A percentile compares a stretch with the other conserved stretches of the same genome.
phyloP scores from a whole-genome alignment of 2,329 filamentous ascomycete genomes.

The Xylaria hypoxylon region DNA sequence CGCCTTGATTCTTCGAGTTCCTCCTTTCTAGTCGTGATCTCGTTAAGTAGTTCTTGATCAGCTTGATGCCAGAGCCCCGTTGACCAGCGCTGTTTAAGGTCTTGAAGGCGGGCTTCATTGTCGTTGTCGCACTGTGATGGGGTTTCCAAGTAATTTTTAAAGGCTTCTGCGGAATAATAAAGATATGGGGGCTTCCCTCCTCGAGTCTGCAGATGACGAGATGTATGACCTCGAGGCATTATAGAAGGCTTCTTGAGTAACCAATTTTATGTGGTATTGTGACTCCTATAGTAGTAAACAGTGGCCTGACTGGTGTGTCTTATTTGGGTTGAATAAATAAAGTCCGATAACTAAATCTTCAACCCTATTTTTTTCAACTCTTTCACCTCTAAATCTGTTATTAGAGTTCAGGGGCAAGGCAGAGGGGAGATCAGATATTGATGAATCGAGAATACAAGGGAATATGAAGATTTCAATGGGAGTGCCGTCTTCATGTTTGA shows the following conservation, averaged over 20 bases:
- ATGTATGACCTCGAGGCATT: constrained; percentile 3
- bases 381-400: no score
- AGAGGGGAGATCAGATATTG: no score
- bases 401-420: no score
- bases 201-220: background rate
- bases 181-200: background rate
- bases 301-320: no score
- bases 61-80: background rate
- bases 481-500: no score
- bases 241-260: background rate
- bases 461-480: no score
- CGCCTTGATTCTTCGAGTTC: background rate
- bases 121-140: background rate
- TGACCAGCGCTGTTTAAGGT: background rate
- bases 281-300: no score
- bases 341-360: no score
- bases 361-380: no score
- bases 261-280: no score
- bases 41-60: background rate
- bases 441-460: no score
- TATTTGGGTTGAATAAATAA: no score
- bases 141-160: background rate
- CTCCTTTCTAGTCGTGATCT: background rate
- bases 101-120: background rate
- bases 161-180: background rate